phyloP scores from a whole-genome alignment of 2,329 filamentous ascomycete species.

The Apiospora pterosperma region DNA sequence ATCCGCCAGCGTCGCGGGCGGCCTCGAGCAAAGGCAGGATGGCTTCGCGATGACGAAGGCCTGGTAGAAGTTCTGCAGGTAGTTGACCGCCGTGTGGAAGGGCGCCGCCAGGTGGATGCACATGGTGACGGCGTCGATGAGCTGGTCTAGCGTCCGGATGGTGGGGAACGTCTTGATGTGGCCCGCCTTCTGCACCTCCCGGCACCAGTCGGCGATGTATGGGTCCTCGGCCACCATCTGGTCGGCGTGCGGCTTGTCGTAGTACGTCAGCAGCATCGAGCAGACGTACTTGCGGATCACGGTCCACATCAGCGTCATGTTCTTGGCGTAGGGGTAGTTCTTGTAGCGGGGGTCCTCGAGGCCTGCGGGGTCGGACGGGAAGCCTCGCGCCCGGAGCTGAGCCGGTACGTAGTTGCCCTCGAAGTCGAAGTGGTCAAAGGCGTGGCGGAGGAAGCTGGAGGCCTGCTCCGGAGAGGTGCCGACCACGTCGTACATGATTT shows the following conservation, averaged over 20 bases:
- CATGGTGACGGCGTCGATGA: slow-evolving; percentile 46
- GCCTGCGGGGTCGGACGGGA: slow-evolving; percentile 30
- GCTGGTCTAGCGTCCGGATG: slow-evolving; percentile 36
- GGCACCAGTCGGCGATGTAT: slow-evolving; percentile 35
- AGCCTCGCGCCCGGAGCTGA: slow-evolving; percentile 40
- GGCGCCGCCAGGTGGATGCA: slow-evolving; percentile 49
- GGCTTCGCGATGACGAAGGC: slow-evolving; percentile 44
- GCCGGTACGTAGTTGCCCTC: slow-evolving; percentile 41
- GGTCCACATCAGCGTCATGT: slow-evolving; percentile 42
- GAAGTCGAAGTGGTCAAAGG: slow-evolving; percentile 43
- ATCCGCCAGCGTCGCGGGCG: slow-evolving; percentile 26
- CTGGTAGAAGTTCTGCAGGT: slow-evolving; percentile 49
- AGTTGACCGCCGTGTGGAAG: slow-evolving; percentile 48
- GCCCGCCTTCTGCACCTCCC: slow-evolving; percentile 36
- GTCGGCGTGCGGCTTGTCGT: slow-evolving; percentile 25
- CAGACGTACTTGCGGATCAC: slow-evolving; percentile 38
- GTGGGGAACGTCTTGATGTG: slow-evolving; percentile 39
- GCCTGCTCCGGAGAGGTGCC: slow-evolving; percentile 35
- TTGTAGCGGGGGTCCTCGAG: slow-evolving; percentile 35
- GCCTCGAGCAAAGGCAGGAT: slow-evolving; percentile 30
- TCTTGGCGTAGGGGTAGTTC: slow-evolving; percentile 47
- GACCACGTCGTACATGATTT: slow-evolving; percentile 38
- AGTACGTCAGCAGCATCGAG: slow-evolving; percentile 32
- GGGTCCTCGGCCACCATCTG: slow-evolving; percentile 24
- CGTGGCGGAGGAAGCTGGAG: slow-evolving; percentile 34